Conservation (phyloP, 2,329 filamentous ascomycete species). For the Raffaelea arxii region DNA sequence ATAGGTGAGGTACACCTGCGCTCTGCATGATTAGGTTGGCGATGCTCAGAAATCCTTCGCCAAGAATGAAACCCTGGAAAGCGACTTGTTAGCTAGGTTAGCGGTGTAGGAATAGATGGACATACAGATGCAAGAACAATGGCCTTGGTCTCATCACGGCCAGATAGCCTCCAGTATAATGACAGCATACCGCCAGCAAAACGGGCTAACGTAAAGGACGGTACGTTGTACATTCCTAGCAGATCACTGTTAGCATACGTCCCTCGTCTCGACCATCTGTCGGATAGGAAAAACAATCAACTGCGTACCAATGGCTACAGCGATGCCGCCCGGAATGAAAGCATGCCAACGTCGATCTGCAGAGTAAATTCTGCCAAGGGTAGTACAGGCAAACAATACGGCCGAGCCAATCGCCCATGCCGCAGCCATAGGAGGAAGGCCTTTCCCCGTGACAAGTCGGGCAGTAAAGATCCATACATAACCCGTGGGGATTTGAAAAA, state of each 20-base stretch:
- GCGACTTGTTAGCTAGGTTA: constrained; percentile 3
- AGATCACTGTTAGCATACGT: not conserved
- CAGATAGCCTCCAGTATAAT: constrained; percentile 63
- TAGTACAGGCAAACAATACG: constrained; percentile 61
- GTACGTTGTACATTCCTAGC: constrained; percentile 90
- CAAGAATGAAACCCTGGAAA: constrained; percentile 69
- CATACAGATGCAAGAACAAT: constrained; percentile 73
- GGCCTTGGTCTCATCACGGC: constrained; percentile 59
- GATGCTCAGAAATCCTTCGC: constrained; percentile 87
- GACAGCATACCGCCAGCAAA: constrained; percentile 66
- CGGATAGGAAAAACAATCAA: not conserved
- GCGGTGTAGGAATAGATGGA: constrained; percentile 6
- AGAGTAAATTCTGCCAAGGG: constrained; percentile 55
- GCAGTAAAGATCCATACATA: constrained; percentile 99
- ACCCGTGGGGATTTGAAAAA: constrained; percentile 89
- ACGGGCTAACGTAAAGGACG: constrained; percentile 85
- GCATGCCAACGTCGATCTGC: constrained; percentile 55
- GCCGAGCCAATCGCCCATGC: constrained; percentile 73
- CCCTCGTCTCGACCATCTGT: not conserved
- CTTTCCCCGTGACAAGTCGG: constrained; percentile 81
- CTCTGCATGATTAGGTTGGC: constrained; percentile 78
- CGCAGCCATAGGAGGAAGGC: constrained; percentile 72
- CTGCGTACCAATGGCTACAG: constrained; percentile 74
- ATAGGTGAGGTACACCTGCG: constrained; percentile 23
- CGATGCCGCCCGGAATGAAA: constrained; percentile 84